Percentiles rank a stretch among this genome's conserved stretches.
Conservation (phyloP, 139 green algal species). For the Picocystis salinarum region DNA sequence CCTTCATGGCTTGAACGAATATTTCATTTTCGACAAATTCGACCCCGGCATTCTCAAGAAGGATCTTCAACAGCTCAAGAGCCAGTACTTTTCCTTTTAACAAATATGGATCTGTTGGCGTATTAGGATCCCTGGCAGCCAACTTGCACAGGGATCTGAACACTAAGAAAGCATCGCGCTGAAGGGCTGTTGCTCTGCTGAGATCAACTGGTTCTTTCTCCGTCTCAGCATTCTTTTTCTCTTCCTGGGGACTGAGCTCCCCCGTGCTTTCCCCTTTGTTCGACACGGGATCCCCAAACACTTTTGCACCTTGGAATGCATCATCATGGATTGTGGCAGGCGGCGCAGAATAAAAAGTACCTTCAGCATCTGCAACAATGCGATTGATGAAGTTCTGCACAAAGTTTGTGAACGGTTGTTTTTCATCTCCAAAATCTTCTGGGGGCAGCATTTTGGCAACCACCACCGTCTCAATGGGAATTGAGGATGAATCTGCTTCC, state of each 20-base stretch:
- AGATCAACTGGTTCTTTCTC: background rate
- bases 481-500: slow-evolving; percentile 41
- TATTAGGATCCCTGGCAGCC: background rate
- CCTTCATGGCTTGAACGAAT: slow-evolving; percentile 68
- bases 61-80: slow-evolving; percentile 85
- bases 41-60: slow-evolving; percentile 82
- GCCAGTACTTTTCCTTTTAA: slow-evolving; percentile 29
- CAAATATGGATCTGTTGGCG: background rate
- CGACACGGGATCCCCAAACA: too few relatives aligned
- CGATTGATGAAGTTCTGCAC: background rate
- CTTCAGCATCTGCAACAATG: background rate
- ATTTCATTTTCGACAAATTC: slow-evolving; percentile 56
- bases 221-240: too few relatives aligned
- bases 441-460: slow-evolving; percentile 41
- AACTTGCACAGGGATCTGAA: slow-evolving; percentile 96
- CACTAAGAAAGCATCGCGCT: slow-evolving; percentile 86
- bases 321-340: too few relatives aligned
- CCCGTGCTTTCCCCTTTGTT: too few relatives aligned
- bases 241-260: too few relatives aligned
- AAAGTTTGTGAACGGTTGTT: too few relatives aligned
- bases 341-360: too few relatives aligned
- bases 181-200: slow-evolving; percentile 21
- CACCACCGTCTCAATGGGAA: slow-evolving; percentile 30
- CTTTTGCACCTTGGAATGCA: too few relatives aligned
- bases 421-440: too few relatives aligned